Evolutionary conservation across 176 grass and related monocot species (phyloP).

Genomic region (Lolium rigidum): DNA sequence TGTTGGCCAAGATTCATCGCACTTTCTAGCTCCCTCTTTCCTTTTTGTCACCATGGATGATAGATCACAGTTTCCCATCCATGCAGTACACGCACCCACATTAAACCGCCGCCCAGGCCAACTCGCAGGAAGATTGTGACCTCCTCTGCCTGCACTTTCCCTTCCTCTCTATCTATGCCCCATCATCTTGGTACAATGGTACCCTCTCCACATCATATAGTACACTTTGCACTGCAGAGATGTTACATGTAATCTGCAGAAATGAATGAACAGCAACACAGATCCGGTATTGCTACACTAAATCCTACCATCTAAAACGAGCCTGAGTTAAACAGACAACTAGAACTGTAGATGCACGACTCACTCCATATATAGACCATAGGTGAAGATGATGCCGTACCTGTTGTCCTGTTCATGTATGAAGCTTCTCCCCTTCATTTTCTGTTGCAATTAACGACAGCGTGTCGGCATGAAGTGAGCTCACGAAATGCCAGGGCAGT

Average conservation of each 20-base stretch:
- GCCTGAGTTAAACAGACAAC: not conserved
- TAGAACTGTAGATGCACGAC: not conserved
- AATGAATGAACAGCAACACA: not conserved
- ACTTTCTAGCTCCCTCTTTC: not conserved
- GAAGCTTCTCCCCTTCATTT: slow-evolving; percentile 8
- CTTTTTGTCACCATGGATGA: not conserved
- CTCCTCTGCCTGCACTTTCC: not conserved
- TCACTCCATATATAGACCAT: not conserved
- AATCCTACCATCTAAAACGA: not conserved
- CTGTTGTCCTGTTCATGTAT: not conserved
- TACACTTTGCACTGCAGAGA: not conserved
- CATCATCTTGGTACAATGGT: not conserved
- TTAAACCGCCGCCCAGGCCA: not conserved
- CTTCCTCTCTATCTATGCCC: not conserved
- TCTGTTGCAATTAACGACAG: not conserved
- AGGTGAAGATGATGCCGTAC: not conserved
- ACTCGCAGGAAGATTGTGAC: too few species aligned
- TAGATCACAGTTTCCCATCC: not conserved
- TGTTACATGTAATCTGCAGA: not conserved
- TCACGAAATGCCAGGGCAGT: not conserved
- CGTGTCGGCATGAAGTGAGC: not conserved
- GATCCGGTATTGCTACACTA: not conserved
- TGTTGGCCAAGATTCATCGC: not conserved
- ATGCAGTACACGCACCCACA: not conserved
- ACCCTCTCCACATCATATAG: not conserved